A percentile compares a stretch with the other conserved stretches of the same genome.
Conservation (phyloP, 169 alveolate genomes). For the Eimeria sp. region DNA sequence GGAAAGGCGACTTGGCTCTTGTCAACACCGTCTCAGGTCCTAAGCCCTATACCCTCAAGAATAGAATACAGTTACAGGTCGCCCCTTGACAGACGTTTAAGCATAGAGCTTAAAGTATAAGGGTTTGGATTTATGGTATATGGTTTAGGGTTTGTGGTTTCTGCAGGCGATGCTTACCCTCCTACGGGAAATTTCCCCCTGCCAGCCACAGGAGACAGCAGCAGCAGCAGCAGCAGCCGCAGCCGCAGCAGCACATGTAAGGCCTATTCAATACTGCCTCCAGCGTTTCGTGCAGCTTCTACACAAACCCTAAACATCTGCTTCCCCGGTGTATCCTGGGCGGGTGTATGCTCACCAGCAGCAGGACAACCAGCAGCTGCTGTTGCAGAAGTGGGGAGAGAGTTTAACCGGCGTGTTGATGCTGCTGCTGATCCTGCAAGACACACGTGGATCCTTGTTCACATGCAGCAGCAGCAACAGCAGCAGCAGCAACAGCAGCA, state of each 20-base stretch:
- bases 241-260: neutral
- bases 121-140: neutral
- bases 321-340: slow-evolving; percentile 17
- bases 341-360: slow-evolving; percentile 3
- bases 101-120: neutral
- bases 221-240: slow-evolving; percentile 31
- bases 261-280: slow-evolving; percentile 33
- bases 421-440: slow-evolving; percentile 31
- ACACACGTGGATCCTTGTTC: slow-evolving; percentile 22
- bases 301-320: slow-evolving; percentile 32
- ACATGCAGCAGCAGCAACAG: neutral
- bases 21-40: slow-evolving; percentile 6
- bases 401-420: neutral
- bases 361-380: slow-evolving; percentile 1
- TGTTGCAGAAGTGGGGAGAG: neutral
- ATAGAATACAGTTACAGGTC: neutral
- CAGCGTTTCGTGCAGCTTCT: slow-evolving; percentile 19
- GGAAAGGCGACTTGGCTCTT: neutral
- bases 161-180: slow-evolving; percentile 38
- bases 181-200: neutral
- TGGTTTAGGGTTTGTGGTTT: neutral
- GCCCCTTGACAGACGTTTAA: neutral
- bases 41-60: neutral
- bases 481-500: slow-evolving; percentile 31
- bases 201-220: slow-evolving; percentile 7